A percentile compares a stretch with the other conserved stretches of the same genome.
phyloP scores from a whole-genome alignment of 257 asterid genomes.

The Craterostigma plantagineum region DNA sequence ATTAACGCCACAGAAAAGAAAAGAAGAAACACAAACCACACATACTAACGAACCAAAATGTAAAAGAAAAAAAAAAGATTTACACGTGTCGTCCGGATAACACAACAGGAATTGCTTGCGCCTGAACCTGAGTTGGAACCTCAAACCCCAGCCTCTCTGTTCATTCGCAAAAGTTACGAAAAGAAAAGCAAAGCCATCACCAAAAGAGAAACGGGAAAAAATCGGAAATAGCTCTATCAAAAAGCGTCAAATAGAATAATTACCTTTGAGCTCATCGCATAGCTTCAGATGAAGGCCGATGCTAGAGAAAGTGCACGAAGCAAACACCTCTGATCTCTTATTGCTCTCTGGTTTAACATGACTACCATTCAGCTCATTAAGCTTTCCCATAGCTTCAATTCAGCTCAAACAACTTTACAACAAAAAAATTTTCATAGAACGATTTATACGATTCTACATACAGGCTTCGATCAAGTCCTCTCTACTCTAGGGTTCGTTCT shows the following conservation, averaged over 20 bases:
- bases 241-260: background rate
- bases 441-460: no score
- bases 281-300: constrained; percentile 67
- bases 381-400: constrained; percentile 21
- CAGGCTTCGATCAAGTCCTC: no score
- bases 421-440: no score
- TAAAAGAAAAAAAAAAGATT: no score
- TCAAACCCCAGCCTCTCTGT: constrained; percentile 80
- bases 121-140: constrained; percentile 75
- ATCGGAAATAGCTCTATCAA: background rate
- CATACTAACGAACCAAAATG: no score
- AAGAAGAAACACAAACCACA: constrained; percentile 5
- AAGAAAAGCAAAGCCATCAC: constrained; percentile 2
- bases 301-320: constrained; percentile 71
- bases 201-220: background rate
- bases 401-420: no score
- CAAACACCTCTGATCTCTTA: constrained; percentile 38
- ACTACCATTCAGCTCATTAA: constrained; percentile 7
- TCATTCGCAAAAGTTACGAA: constrained; percentile 4
- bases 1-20: background rate
- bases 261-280: constrained; percentile 85
- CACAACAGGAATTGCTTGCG: constrained; percentile 76
- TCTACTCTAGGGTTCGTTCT: no score
- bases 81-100: constrained; percentile 85
- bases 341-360: constrained; percentile 9